Evolutionary conservation across 2,329 filamentous ascomycete genomes (phyloP), one percentile per base, ranked within the genome.

Genomic region (Penicillium rolfsii): DNA sequence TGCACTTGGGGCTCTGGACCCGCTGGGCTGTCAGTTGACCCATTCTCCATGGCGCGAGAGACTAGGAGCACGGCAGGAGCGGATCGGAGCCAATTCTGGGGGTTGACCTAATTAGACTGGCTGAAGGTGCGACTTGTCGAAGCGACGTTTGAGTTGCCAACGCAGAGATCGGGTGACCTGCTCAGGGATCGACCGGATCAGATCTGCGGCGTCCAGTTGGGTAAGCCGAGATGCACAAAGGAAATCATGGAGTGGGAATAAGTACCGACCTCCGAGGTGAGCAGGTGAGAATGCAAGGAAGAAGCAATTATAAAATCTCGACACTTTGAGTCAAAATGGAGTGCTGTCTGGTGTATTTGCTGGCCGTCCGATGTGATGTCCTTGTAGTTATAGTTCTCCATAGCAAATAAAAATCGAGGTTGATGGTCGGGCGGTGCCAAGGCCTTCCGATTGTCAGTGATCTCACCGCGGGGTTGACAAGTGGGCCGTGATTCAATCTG

Each of bases 131-230:
- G 55, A 59, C 50, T 50, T 50, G 55, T 60, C 40, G 62, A 59
- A 52, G 56, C 68, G 67, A 67, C 61, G 63, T 66, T 68, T 61
- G 62, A 67, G 61, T 50, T 73, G 73, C 71, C 73, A 75, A 69
- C 73, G 63, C 73, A 75, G 69, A 71, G 72, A 73, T 73, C 73
- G 65, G 73, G 71, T 75, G 73, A 75, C 73, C 66, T 64, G 60
- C 52, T 59, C 41, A 45, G 33, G 57, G 70, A 73, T 73, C 70
- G 69, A 71, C 71, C 69, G 65, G 64, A 67, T 63, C 60, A 67
- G 63, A 67, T 67, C 60, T 64, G 63, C 61, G 52, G 55, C 59
- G 64, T 57, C 57, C 53, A 58, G 46, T 46, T 55, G 61, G 54
- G 58, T 58, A 63, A 65, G 64, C 61, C 59, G 61, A 57, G 52